Conservation (phyloP, 768 basidiomycete species). For the Lentinus brumalis region DNA sequence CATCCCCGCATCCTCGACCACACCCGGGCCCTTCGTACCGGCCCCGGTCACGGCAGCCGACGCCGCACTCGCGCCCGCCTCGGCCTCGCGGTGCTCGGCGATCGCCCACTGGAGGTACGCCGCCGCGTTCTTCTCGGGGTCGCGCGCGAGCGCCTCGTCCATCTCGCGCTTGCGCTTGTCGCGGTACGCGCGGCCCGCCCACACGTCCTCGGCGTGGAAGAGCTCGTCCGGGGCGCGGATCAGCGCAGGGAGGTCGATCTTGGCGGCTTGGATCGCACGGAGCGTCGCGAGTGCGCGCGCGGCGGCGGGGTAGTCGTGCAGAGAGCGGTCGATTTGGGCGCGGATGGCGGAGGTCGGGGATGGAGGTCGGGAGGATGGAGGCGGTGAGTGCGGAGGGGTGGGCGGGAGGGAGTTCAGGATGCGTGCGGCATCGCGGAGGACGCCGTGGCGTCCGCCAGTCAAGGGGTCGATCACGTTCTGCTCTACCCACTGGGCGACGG, state of each 20-base stretch:
- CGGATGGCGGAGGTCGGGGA: constrained; percentile 8
- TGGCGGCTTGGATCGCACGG: constrained; percentile 21
- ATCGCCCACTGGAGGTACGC: constrained; percentile 33
- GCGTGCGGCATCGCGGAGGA: constrained; percentile 33
- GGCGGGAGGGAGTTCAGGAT: constrained; percentile 18
- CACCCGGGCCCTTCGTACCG: constrained; percentile 45
- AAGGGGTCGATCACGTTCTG: constrained; percentile 42
- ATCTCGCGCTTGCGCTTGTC: constrained; percentile 35
- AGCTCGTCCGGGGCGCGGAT: constrained; percentile 45
- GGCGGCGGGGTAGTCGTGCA: constrained; percentile 22
- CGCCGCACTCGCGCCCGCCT: constrained; percentile 21
- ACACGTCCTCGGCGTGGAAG: constrained; percentile 38
- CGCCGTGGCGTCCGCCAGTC: constrained; percentile 42
- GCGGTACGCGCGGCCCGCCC: constrained; percentile 33
- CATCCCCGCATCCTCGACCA: constrained; percentile 48
- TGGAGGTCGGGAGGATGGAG: background rate
- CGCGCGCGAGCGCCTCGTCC: constrained; percentile 35
- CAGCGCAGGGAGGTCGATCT: constrained; percentile 46
- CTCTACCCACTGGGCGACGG: constrained; percentile 44
- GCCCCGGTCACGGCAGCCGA: constrained; percentile 12
- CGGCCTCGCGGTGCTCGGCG: constrained; percentile 31
- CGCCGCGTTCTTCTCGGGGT: constrained; percentile 30
- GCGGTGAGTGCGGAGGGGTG: background rate
- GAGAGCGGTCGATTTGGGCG: constrained; percentile 22
- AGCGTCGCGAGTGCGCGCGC: constrained; percentile 22